Evolutionary conservation across 192 early-diverging fungal genomes (phyloP), one percentile per base, ranked within the genome.

Genomic region (Allomyces arbusculus): DNA sequence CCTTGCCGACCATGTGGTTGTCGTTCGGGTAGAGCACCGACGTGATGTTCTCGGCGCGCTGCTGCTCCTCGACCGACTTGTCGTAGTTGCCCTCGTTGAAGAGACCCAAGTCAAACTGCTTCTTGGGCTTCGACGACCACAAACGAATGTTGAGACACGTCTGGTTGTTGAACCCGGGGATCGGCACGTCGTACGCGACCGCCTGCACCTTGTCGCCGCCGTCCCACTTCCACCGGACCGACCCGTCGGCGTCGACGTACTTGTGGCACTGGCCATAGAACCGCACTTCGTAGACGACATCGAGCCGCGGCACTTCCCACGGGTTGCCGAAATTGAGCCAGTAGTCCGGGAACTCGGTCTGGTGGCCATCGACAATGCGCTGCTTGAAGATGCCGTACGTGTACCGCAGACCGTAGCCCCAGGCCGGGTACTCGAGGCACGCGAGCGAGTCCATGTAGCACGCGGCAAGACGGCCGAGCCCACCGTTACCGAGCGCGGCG

Each of bases 311-410:
- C 71, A 95, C 83, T 72, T 97, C 91, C 95, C 95, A 98, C 20
- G 95, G 92, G 73, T 98, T 98, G 66, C 90, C 91, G 75, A 89
- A 86, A 69, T 87, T 91, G 61, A 98, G 82, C 95, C 95, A 98
- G 76, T 93, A 93, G 76, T 98, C 95, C 19, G 94, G 94, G 50
- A 78, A 82, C 74, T 98, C 93, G 22, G 84, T 85, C 74, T 98
- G 95, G 76, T 87, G 94, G 7, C 95, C 95, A 68, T 98, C 92
- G 61, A 91, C 79, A 69, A 97, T 90, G 75, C 86, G 81, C 77
- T 98, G 95, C 77, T 98, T 87, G 82, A 98, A 98, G 79, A 98
- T 96, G 72, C 95, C 95, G 76, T 98, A 98, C 64, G 86, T 89
- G 81, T 95, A 98, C 44, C 95, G 86, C 66, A 98, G 86, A 62